Percentiles rank a stretch among this genome's conserved stretches.
Evolutionary conservation across 73 alveolate species (phyloP).

Genomic region (Breviolum minutum): DNA sequence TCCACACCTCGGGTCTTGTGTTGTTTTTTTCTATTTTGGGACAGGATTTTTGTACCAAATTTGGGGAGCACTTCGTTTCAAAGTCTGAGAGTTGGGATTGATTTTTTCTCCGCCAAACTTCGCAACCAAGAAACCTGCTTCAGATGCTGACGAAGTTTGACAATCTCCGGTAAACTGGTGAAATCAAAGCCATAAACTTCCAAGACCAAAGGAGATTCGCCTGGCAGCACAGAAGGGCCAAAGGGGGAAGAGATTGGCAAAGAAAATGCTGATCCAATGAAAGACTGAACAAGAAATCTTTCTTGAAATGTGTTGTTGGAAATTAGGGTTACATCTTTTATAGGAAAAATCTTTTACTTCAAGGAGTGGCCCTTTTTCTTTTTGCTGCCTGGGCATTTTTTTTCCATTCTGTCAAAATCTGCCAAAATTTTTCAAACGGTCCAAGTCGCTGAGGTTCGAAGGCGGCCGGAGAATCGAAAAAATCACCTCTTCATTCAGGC

Average conservation of each 20-base stretch:
- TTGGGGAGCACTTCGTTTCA: too few relatives aligned
- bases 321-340: too few relatives aligned
- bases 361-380: too few relatives aligned
- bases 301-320: too few relatives aligned
- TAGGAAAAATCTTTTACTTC: background rate
- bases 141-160: constrained; percentile 83
- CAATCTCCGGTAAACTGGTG: constrained; percentile 37
- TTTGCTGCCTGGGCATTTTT: background rate
- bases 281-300: background rate
- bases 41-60: too few relatives aligned
- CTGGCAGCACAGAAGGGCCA: background rate
- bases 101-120: background rate
- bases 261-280: background rate
- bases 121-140: background rate
- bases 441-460: constrained; percentile 37
- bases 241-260: background rate
- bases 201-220: constrained; percentile 27
- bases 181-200: constrained; percentile 72
- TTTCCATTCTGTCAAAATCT: background rate
- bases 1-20: too few relatives aligned
- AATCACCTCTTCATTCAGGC: constrained; percentile 65
- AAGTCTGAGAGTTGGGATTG: too few relatives aligned
- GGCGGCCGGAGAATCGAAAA: constrained; percentile 46
- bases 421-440: too few relatives aligned
- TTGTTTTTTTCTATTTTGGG: too few relatives aligned